Conservation (phyloP, 2,329 filamentous ascomycete genomes). For the Tricladium varicosporioides region DNA sequence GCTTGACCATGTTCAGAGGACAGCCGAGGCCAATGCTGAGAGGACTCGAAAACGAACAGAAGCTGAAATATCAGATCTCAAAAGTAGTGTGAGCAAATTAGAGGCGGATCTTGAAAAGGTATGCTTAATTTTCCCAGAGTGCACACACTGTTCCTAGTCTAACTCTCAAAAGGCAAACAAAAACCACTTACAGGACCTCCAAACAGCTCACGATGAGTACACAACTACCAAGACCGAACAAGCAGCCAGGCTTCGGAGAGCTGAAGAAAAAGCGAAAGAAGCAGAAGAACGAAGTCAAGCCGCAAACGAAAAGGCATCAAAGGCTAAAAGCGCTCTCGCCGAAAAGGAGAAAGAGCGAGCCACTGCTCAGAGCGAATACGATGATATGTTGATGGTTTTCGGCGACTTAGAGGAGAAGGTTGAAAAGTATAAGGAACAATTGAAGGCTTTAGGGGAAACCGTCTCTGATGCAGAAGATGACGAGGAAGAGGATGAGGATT, state of each 20-base stretch:
- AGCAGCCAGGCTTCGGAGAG: slow-evolving; percentile 23
- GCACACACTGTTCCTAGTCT: slow-evolving; percentile 12
- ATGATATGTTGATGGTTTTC: slow-evolving; percentile 80
- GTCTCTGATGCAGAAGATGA: slow-evolving; percentile 78
- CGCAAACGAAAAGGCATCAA: slow-evolving; percentile 36
- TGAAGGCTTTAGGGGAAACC: slow-evolving; percentile 61
- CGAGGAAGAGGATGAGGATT: slow-evolving; percentile 51
- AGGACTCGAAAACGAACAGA: slow-evolving; percentile 50
- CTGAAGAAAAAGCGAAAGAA: slow-evolving; percentile 46
- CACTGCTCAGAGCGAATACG: slow-evolving; percentile 68
- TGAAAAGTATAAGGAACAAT: slow-evolving; percentile 61
- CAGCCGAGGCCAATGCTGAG: slow-evolving; percentile 48
- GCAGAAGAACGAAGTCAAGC: slow-evolving; percentile 25
- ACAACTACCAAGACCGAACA: slow-evolving; percentile 38
- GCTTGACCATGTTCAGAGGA: slow-evolving; percentile 47
- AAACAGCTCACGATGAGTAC: slow-evolving; percentile 52
- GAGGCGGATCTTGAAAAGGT: slow-evolving; percentile 63
- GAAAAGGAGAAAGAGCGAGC: slow-evolving; percentile 62
- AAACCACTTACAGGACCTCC: slow-evolving; percentile 57
- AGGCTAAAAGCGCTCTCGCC: slow-evolving; percentile 25
- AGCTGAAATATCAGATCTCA: slow-evolving; percentile 62
- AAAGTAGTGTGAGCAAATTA: slow-evolving; percentile 57
- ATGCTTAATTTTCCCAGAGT: slow-evolving; percentile 2
- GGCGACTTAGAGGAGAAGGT: slow-evolving; percentile 77
- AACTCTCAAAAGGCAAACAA: slow-evolving; percentile 51